These are phyloP conservation scores for Xylaria palmicola DNA, from an alignment of 495 filamentous ascomycete genomes.

Conservation along the genomic window DNA sequence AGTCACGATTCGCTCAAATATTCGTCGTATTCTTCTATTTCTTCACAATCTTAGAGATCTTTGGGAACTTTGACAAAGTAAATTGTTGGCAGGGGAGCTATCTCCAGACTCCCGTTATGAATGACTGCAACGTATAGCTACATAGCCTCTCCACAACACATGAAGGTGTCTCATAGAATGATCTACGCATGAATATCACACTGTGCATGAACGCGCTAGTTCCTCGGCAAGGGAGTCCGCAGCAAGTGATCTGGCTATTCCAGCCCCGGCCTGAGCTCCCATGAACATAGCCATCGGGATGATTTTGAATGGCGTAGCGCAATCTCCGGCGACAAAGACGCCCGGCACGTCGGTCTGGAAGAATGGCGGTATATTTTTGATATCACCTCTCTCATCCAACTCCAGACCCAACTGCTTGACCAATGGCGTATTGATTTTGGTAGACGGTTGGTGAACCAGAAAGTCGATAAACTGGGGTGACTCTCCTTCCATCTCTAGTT, in stretches of 20 bases:
- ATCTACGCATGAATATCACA: too few relatives aligned
- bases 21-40: too few relatives aligned
- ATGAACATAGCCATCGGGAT: conserved; percentile 16
- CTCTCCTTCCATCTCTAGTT: neutral
- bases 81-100: too few relatives aligned
- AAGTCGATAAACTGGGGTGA: neutral
- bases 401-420: neutral
- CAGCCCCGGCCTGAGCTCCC: conserved; percentile 6
- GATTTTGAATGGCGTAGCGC: conserved; percentile 22
- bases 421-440: neutral
- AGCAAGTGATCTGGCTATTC: neutral
- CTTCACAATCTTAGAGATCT: too few relatives aligned
- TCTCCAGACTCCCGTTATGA: too few relatives aligned
- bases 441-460: neutral
- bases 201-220: too few relatives aligned
- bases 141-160: too few relatives aligned
- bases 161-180: too few relatives aligned
- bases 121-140: too few relatives aligned
- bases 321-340: conserved; percentile 44
- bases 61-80: too few relatives aligned
- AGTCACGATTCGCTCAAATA: too few relatives aligned
- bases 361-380: conserved; percentile 33
- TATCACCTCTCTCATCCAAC: conserved; percentile 4
- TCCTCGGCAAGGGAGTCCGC: too few relatives aligned
- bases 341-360: conserved; percentile 37